Percentiles rank a stretch among this genome's conserved stretches.
phyloP scores from a whole-genome alignment of 805 yeast genomes.

The Yamadazyma endophytica region DNA sequence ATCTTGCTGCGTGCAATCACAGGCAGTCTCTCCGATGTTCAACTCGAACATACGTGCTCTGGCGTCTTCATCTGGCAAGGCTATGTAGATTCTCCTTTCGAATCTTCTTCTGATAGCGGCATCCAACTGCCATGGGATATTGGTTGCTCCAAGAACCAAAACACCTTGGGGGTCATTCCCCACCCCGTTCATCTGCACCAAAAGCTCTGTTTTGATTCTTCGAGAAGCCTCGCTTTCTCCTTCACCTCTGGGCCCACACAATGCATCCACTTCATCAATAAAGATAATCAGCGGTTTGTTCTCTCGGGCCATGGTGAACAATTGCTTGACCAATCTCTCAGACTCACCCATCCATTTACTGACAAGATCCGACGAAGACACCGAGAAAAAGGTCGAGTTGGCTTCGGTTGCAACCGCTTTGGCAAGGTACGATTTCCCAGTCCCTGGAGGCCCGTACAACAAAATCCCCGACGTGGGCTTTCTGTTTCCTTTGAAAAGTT shows the following conservation, averaged over 20 bases:
- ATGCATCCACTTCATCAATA: slow-evolving; percentile 96
- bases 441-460: slow-evolving; percentile 75
- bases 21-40: slow-evolving; percentile 87
- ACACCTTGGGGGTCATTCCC: slow-evolving; percentile 94
- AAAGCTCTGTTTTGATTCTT: slow-evolving; percentile 90
- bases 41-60: slow-evolving; percentile 91
- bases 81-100: slow-evolving; percentile 90
- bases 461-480: slow-evolving; percentile 90
- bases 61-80: slow-evolving; percentile 92
- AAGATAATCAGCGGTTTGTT: slow-evolving; percentile 93
- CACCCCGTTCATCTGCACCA: slow-evolving; percentile 98
- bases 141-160: slow-evolving; percentile 93
- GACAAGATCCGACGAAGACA: slow-evolving; percentile 92
- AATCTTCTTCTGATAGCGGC: slow-evolving; percentile 96
- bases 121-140: slow-evolving; percentile 98
- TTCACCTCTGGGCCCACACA: slow-evolving; percentile 97
- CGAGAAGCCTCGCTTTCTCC: slow-evolving; percentile 96
- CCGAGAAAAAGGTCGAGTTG: slow-evolving; percentile 92
- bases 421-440: slow-evolving; percentile 95
- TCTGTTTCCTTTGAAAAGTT: slow-evolving; percentile 88
- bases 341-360: slow-evolving; percentile 99
- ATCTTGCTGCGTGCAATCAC: slow-evolving; percentile 69
- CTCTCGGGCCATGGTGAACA: slow-evolving; percentile 94
- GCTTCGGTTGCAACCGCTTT: slow-evolving; percentile 99
- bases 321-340: slow-evolving; percentile 91